Evolutionary conservation across 2,329 filamentous ascomycete genomes (phyloP).

Genomic region (Sclerotinia trifoliorum): DNA sequence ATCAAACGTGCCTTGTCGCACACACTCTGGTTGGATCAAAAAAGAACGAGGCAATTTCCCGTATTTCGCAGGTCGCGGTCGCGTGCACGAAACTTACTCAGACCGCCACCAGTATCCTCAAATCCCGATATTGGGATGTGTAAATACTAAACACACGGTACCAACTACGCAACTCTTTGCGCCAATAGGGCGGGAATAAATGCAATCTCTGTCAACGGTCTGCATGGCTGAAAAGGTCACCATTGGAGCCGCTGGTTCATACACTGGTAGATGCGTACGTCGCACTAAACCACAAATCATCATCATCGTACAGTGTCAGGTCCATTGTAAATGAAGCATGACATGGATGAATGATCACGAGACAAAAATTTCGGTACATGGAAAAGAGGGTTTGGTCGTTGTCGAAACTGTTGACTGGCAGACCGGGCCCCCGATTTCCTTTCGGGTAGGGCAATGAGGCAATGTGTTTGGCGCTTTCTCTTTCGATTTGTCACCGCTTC

Average conservation of each 20-base stretch:
- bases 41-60: neutral
- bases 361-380: neutral
- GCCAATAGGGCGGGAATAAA: neutral
- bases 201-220: conserved; percentile 9
- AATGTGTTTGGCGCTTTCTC: conserved; percentile 23
- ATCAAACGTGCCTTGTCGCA: conserved; percentile 9
- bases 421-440: conserved; percentile 18
- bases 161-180: neutral
- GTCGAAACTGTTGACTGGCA: conserved; percentile 14
- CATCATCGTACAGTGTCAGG: neutral
- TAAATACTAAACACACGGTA: neutral
- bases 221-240: conserved; percentile 2
- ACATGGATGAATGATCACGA: conserved; percentile 10
- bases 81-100: conserved; percentile 17
- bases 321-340: neutral
- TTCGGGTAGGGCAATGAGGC: conserved; percentile 18
- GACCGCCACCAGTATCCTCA: conserved; percentile 8
- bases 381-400: too few species aligned
- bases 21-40: conserved; percentile 2
- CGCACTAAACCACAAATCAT: neutral
- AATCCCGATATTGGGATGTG: neutral
- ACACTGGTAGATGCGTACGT: neutral
- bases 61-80: conserved; percentile 7
- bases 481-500: conserved; percentile 22
- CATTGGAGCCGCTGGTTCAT: conserved; percentile 10